phyloP scores from a whole-genome alignment of 2,329 filamentous ascomycete species.

The Ophiostoma sp. region DNA sequence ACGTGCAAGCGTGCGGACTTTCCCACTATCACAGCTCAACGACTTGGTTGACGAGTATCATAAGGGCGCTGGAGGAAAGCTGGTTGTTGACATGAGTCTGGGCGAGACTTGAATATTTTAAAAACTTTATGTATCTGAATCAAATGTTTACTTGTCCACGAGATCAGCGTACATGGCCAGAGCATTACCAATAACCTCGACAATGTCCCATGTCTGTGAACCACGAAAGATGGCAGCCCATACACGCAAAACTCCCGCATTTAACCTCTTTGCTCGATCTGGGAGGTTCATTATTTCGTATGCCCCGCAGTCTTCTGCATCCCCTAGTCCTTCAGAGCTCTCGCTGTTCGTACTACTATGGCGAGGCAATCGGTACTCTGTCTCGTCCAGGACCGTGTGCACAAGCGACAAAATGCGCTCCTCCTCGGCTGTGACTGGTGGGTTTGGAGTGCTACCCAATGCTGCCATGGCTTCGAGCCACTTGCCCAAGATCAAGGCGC shows the following conservation, averaged over 20 bases:
- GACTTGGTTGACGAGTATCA: background rate
- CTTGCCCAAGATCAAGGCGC: slow-evolving; percentile 43
- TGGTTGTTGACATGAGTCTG: slow-evolving; percentile 9
- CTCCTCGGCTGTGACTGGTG: slow-evolving; percentile 43
- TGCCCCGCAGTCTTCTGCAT: background rate
- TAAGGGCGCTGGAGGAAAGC: background rate
- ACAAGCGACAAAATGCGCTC: slow-evolving; percentile 45
- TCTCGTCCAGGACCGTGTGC: slow-evolving; percentile 1
- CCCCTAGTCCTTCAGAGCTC: background rate
- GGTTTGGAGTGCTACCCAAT: background rate
- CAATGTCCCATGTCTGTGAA: slow-evolving; percentile 6
- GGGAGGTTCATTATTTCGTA: background rate
- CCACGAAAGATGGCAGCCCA: slow-evolving; percentile 8
- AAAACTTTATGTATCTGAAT: background rate
- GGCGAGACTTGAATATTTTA: background rate
- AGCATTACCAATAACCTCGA: background rate
- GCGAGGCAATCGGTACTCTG: background rate
- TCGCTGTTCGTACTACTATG: background rate
- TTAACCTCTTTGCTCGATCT: background rate
- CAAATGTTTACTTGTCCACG: background rate
- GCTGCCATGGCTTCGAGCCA: slow-evolving; percentile 39
- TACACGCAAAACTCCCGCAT: background rate
- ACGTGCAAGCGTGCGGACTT: background rate
- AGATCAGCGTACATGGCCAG: slow-evolving; percentile 5
- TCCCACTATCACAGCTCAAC: background rate